Base-by-base conservation (phyloP, 2,329 filamentous ascomycete genomes). In the Sphaerostilbella broomeana region DNA sequence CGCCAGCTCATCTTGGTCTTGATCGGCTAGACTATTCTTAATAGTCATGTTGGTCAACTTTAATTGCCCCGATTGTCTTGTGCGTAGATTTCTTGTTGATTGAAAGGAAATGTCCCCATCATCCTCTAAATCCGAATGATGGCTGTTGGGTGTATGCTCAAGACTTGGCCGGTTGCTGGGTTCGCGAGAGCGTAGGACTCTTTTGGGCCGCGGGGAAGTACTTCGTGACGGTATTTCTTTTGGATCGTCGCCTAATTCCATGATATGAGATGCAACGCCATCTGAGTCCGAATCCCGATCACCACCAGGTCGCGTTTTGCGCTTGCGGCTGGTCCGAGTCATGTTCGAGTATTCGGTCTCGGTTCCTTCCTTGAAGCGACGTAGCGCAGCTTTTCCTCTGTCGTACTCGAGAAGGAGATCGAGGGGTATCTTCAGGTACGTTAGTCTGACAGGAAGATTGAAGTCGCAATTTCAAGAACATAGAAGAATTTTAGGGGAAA, bases 1-100 rank as follows among this genome's bases (percentile, higher is more conserved):
- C 5, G 57, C 50, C 11, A 64, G 42, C 43, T 64, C 61, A 30
- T 64, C 61, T 6, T 50, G 45, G n/a, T 58, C 55, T 31, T 47
- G 49, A 25, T 53, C 49, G 3, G 38, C 35, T 17, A 32, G 25
- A 9, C 44, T 37, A 15, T 47, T 57, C 35, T 51, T 49, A 38
- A 55, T 47, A 13, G 49, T 46, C 47, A 51, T 53, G 28, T 29
- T 50, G 16, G 49, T 55, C 35, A 54, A 32, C 4, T 40, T 51
- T 11, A 48, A 35, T 32, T 57, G 57, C 25, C 43, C 52, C 9
- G 53, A 45, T 16, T 46, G 50, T 4, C 60, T 51, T 20, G 39
- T 42, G 41, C 57, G 54, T 15, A 60, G 45, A 1, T 42, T 46
- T 27, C 54, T 50, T 5, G 38, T 49, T 4, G 37, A 17, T 11